Evolutionary conservation across 2,329 filamentous ascomycete species (phyloP), one percentile per base, ranked within the genome.

Genomic region (Alternaria arborescens): DNA sequence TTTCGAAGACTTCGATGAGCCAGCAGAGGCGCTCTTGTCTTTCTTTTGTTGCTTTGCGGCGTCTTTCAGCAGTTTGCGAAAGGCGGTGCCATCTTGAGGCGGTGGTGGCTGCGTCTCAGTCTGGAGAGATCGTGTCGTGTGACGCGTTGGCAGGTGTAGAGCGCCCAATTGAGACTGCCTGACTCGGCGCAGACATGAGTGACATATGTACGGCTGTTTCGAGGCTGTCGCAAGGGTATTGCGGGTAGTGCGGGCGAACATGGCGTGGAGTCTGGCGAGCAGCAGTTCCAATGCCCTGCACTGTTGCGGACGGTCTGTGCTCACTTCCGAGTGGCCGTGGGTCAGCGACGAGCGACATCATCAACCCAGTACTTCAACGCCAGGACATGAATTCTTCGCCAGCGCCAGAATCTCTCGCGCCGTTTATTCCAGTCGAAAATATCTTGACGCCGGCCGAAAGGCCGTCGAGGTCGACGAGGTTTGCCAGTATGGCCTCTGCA

Each of bases 11-110:
- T 57, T 46, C 6, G 66, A 34, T 8, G 64, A 26, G 3, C 59
- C 53, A 1, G 64, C 54, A 12, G 44, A 30, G 3, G 28, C 51
- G 16, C 58, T 52, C 12, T 67, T 61, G 6, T 73, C 62, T 50
- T 71, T 73, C 59, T 71, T 72, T 41, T 76, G 71, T 54, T 75
- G 71, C 46, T 77, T 78, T 26, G 71, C 71, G 14, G 74, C 75
- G 62, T 79, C 77, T 69, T 79, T 79, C 41, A 78, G 69, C 8
- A 66, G 64, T 52, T 79, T 79, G 43, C 77, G 71, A 59, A 78
- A 79, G 4, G 77, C 69, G 1, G 72, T 68, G 52, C 71, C 71
- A 61, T 75, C 68, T 57, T 72, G 69, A 26, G 65, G 32, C 10
- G 63, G 48, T 30, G 36, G 52, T 48, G 47, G 43, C 24, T 66